Percentiles rank a stretch among this genome's conserved stretches.
Conservation (phyloP, 805 yeast genomes). For the Kregervanrija pseudodelftensis region DNA sequence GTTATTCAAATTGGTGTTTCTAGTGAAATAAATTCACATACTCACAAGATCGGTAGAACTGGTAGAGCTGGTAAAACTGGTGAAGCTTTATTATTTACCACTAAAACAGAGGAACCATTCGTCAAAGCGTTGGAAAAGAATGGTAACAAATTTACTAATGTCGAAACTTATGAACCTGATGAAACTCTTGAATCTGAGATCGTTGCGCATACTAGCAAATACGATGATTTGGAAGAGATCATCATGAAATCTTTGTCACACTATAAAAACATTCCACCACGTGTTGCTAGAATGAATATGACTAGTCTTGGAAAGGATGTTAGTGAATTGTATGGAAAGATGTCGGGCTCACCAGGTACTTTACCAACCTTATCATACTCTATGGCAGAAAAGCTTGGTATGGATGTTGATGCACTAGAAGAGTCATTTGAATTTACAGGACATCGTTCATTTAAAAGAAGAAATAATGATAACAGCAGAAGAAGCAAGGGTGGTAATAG, state of each 20-base stretch:
- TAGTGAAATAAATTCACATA: slow-evolving; percentile 65
- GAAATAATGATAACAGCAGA: slow-evolving; percentile 4
- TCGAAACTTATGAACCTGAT: slow-evolving; percentile 31
- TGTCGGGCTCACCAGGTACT: slow-evolving; percentile 15
- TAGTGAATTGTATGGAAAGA: slow-evolving; percentile 23
- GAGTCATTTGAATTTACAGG: slow-evolving; percentile 28
- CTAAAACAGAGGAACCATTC: slow-evolving; percentile 52
- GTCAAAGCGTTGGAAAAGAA: slow-evolving; percentile 41
- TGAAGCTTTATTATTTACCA: slow-evolving; percentile 52
- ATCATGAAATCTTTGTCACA: slow-evolving; percentile 12
- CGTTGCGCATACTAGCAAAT: slow-evolving; percentile 25
- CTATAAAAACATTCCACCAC: slow-evolving; percentile 17
- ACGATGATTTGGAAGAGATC: slow-evolving; percentile 11
- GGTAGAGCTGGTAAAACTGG: slow-evolving; percentile 89
- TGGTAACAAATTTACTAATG: slow-evolving; percentile 47
- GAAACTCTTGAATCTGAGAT: slow-evolving; percentile 29
- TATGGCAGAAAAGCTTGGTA: slow-evolving; percentile 21
- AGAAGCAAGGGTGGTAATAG: slow-evolving; percentile 14
- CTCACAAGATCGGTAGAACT: slow-evolving; percentile 93
- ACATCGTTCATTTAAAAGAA: slow-evolving; percentile 10
- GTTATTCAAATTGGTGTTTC: slow-evolving; percentile 83
- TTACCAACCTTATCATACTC: slow-evolving; percentile 12
- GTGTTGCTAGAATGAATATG: slow-evolving; percentile 25
- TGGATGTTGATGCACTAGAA: slow-evolving; percentile 19
- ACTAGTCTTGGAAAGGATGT: slow-evolving; percentile 28